These are phyloP conservation scores for Ulota crispa DNA, from an alignment of 225 moss, liverwort and hornwort species.

Conservation along the genomic window DNA sequence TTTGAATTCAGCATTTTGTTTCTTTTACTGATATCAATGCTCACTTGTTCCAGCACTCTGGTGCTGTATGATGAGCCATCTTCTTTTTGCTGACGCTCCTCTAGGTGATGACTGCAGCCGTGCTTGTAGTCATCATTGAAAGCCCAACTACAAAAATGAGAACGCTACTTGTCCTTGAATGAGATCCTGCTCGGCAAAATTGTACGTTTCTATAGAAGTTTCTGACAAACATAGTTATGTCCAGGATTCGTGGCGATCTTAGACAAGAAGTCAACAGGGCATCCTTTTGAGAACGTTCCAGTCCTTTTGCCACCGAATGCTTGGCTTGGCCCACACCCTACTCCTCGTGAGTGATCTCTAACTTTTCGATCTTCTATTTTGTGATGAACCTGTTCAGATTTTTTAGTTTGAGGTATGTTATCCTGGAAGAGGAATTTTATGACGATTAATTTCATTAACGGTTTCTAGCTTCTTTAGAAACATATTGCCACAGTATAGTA, in stretches of 20 bases:
- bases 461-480: not conserved
- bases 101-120: not conserved
- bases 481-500: not conserved
- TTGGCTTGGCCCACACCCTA: slow-evolving; percentile 88
- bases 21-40: not conserved
- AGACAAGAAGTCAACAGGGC: slow-evolving; percentile 80
- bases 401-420: not conserved
- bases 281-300: slow-evolving; percentile 96
- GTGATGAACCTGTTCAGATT: not conserved
- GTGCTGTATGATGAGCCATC: not conserved
- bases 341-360: slow-evolving; percentile 61
- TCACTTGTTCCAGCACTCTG: not conserved
- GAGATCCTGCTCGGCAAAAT: not conserved
- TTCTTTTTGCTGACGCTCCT: not conserved
- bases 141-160: not conserved
- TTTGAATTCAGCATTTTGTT: not conserved
- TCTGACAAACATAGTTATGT: slow-evolving; percentile 3
- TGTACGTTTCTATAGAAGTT: not conserved
- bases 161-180: not conserved
- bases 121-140: not conserved
- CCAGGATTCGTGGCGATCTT: slow-evolving; percentile 85
- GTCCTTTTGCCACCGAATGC: slow-evolving; percentile 85
- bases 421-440: not conserved
- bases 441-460: not conserved
- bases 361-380: not conserved